phyloP scores from a whole-genome alignment of 495 filamentous ascomycete species.

The Neurospora sp. region DNA sequence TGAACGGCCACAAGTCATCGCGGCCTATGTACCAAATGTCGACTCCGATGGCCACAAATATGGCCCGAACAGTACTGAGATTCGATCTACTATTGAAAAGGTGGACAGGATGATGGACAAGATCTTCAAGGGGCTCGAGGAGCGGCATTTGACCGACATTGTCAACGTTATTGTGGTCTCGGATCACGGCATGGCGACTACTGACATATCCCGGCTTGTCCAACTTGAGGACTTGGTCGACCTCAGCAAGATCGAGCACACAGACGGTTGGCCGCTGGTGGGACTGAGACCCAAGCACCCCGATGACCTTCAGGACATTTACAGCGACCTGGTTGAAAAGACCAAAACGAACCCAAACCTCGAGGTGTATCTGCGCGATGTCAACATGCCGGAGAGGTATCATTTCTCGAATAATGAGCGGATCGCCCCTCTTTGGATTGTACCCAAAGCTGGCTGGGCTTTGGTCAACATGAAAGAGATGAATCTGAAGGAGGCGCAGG shows the following conservation, averaged over 20 bases:
- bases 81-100: conserved; percentile 55
- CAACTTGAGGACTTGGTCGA: conserved; percentile 91
- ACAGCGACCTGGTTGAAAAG: conserved; percentile 39
- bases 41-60: conserved; percentile 77
- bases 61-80: conserved; percentile 91
- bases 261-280: conserved; percentile 90
- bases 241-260: conserved; percentile 60
- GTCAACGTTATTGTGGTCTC: conserved; percentile 98
- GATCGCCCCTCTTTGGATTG: conserved; percentile 86
- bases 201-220: conserved; percentile 67
- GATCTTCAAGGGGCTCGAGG: conserved; percentile 66
- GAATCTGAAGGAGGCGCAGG: conserved; percentile 51
- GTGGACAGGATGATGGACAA: conserved; percentile 72
- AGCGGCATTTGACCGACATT: conserved; percentile 74
- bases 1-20: conserved; percentile 79
- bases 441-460: conserved; percentile 84
- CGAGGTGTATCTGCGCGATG: conserved; percentile 72
- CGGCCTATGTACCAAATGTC: conserved; percentile 88
- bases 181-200: conserved; percentile 97
- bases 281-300: conserved; percentile 68
- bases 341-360: conserved; percentile 52
- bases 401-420: conserved; percentile 78
- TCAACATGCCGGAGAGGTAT: conserved; percentile 77
- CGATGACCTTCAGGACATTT: conserved; percentile 46
- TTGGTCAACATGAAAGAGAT: conserved; percentile 73